Conservation (phyloP, 257 asterid species). For the Solanum pinnatisectum region DNA sequence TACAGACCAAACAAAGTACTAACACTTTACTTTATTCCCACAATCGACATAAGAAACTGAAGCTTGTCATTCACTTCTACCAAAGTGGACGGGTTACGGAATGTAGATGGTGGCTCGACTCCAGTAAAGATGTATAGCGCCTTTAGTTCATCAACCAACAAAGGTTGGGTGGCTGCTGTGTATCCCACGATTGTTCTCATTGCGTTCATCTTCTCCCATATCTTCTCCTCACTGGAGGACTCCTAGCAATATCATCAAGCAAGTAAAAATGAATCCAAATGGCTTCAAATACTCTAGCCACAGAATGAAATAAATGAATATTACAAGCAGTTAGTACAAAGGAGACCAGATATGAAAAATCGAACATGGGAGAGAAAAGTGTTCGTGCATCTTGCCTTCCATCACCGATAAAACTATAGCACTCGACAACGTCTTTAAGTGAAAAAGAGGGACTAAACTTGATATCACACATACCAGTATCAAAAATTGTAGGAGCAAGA, state of each 20-base stretch:
- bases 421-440: neutral
- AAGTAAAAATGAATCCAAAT: neutral
- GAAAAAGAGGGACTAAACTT: neutral
- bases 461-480: neutral
- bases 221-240: slow-evolving; percentile 17
- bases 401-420: neutral
- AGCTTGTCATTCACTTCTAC: slow-evolving; percentile 36
- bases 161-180: slow-evolving; percentile 23
- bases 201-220: slow-evolving; percentile 63
- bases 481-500: neutral
- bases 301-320: neutral
- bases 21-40: slow-evolving; percentile 40
- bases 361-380: neutral
- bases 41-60: slow-evolving; percentile 61
- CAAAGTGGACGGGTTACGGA: slow-evolving; percentile 1
- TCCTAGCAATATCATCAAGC: slow-evolving; percentile 4
- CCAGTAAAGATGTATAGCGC: slow-evolving; percentile 65
- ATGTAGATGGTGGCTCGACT: slow-evolving; percentile 50
- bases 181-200: slow-evolving; percentile 55
- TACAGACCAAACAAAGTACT: neutral
- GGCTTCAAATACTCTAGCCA: neutral
- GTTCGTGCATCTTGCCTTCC: neutral
- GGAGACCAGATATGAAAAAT: neutral
- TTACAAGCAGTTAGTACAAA: neutral
- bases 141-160: slow-evolving; percentile 44